Evolutionary conservation across 768 basidiomycete species (phyloP).

Genomic region (Termitomyces sp.): DNA sequence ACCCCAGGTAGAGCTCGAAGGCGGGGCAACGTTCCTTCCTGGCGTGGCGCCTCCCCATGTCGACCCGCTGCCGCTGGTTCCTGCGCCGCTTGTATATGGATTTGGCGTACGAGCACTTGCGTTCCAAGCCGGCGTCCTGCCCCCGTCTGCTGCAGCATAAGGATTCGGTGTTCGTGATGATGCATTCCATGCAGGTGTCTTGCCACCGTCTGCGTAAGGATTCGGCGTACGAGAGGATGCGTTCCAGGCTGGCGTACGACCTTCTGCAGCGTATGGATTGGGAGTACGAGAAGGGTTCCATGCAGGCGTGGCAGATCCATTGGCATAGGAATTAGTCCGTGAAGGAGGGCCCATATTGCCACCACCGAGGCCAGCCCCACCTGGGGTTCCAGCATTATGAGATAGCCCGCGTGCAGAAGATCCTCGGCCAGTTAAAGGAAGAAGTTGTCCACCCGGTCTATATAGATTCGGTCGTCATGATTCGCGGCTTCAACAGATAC

Average conservation of each 20-base stretch:
- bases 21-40: constrained; percentile 15
- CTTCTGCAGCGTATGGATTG: constrained; percentile 58
- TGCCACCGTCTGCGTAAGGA: constrained; percentile 57
- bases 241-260: constrained; percentile 53
- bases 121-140: constrained; percentile 67
- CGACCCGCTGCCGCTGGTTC: constrained; percentile 44
- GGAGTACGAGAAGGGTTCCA: constrained; percentile 48
- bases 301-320: constrained; percentile 18
- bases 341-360: constrained; percentile 11
- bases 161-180: constrained; percentile 69
- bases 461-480: not conserved
- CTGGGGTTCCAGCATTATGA: constrained; percentile 14
- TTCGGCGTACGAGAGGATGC: constrained; percentile 62
- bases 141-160: constrained; percentile 50
- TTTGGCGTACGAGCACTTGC: constrained; percentile 64
- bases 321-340: constrained; percentile 29
- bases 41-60: constrained; percentile 27
- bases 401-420: not conserved
- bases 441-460: constrained; percentile 53
- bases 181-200: constrained; percentile 60
- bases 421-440: constrained; percentile 36
- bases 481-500: not conserved
- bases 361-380: constrained; percentile 6
- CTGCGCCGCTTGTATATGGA: constrained; percentile 47
- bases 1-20: constrained; percentile 27